phyloP scores from a whole-genome alignment of 176 grass and related monocot genomes.

The Oryza brachyantha region DNA sequence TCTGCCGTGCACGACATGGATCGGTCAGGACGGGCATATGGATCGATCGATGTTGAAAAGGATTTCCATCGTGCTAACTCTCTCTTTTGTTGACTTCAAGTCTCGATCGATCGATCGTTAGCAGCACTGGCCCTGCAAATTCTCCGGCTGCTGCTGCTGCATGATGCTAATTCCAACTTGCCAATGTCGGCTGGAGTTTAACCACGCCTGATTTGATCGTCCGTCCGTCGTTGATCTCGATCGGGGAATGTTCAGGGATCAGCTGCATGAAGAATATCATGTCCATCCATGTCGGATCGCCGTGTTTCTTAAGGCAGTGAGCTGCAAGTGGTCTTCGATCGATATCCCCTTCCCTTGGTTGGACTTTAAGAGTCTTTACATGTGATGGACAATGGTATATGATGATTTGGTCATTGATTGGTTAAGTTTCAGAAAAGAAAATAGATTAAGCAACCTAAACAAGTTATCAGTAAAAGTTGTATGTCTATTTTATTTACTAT shows the following conservation, averaged over 20 bases:
- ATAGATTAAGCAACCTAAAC: no score
- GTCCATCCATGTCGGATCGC: no score
- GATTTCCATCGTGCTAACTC: neutral
- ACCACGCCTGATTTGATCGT: neutral
- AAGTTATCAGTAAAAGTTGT: no score
- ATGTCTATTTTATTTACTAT: no score
- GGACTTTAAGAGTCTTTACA: no score
- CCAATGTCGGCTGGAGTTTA: neutral
- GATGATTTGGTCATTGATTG: no score
- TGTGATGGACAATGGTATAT: no score
- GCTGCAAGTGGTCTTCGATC: no score
- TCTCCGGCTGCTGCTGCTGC: slow-evolving; percentile 10
- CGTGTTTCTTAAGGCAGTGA: no score
- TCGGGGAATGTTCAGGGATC: neutral
- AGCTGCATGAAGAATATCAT: neutral
- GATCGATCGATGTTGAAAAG: neutral
- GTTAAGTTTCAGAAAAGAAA: no score
- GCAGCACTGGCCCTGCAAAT: neutral
- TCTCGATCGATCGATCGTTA: no score
- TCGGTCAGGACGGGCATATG: neutral
- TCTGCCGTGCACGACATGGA: neutral
- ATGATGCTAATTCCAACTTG: neutral
- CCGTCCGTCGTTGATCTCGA: neutral
- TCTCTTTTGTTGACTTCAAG: neutral
- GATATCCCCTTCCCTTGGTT: no score